phyloP scores from a whole-genome alignment of 768 basidiomycete species.

The Leccinum disarticulatum region DNA sequence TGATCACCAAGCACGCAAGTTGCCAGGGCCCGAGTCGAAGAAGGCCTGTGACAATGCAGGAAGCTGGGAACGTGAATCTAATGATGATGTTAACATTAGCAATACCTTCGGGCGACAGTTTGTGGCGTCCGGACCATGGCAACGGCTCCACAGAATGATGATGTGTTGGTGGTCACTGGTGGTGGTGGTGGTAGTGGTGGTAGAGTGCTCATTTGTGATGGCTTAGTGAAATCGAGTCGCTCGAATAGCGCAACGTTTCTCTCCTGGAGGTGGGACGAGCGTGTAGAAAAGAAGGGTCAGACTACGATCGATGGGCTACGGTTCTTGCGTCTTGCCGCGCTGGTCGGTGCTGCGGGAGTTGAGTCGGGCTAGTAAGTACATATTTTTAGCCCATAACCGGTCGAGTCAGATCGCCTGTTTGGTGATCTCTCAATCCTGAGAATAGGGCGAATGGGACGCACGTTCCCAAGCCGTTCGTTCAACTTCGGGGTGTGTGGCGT shows the following conservation, averaged over 20 bases:
- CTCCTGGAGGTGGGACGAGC: background rate
- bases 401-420: background rate
- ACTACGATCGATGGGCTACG: too few species aligned
- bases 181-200: background rate
- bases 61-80: background rate
- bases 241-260: background rate
- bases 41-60: background rate
- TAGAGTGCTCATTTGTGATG: background rate
- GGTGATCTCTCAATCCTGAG: slow-evolving; percentile 5
- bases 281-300: background rate
- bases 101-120: background rate
- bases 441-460: slow-evolving; percentile 4
- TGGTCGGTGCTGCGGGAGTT: background rate
- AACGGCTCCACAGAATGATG: background rate
- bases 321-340: background rate
- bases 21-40: background rate
- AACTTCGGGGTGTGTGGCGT: slow-evolving; percentile 17
- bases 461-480: slow-evolving; percentile 11
- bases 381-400: background rate
- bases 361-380: background rate
- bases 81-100: background rate
- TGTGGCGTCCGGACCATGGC: background rate
- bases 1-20: background rate
- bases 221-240: background rate
- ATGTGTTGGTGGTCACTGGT: background rate